These are phyloP conservation scores for Plicaturopsis crispa DNA, from an alignment of 768 basidiomycete species.

Conservation along the genomic window DNA sequence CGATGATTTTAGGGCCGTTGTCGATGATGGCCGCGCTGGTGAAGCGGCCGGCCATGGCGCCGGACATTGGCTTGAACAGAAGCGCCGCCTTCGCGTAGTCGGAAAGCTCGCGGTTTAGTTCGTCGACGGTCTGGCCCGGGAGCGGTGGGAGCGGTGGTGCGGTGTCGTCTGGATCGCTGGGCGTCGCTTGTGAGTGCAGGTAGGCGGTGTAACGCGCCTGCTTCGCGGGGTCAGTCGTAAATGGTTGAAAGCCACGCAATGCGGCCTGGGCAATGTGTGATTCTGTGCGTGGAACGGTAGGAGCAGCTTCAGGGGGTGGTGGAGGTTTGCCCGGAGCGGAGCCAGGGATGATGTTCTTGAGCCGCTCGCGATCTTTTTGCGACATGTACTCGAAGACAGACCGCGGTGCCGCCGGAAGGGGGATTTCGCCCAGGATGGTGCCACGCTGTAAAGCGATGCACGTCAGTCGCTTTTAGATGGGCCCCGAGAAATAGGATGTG, in stretches of 20 bases:
- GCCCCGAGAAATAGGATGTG: constrained; percentile 1
- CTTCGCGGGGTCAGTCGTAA: constrained; percentile 65
- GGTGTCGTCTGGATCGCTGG: constrained; percentile 30
- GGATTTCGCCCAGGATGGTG: constrained; percentile 73
- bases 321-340: constrained; percentile 15
- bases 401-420: constrained; percentile 56
- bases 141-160: constrained; percentile 41
- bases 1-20: constrained; percentile 47
- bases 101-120: constrained; percentile 73
- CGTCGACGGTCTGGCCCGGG: constrained; percentile 53
- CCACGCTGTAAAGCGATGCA: constrained; percentile 53
- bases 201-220: constrained; percentile 84
- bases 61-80: constrained; percentile 87
- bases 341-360: constrained; percentile 49
- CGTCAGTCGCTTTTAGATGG: constrained; percentile 6
- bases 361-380: constrained; percentile 81
- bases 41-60: constrained; percentile 93
- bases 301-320: constrained; percentile 19
- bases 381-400: constrained; percentile 96
- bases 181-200: constrained; percentile 63
- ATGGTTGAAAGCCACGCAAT: constrained; percentile 85
- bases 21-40: constrained; percentile 75
- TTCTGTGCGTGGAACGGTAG: constrained; percentile 51
- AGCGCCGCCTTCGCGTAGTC: constrained; percentile 85
- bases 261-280: constrained; percentile 83